Conservation (phyloP, 306 rosid genomes). For the Notholithocarpus densiflorus region DNA sequence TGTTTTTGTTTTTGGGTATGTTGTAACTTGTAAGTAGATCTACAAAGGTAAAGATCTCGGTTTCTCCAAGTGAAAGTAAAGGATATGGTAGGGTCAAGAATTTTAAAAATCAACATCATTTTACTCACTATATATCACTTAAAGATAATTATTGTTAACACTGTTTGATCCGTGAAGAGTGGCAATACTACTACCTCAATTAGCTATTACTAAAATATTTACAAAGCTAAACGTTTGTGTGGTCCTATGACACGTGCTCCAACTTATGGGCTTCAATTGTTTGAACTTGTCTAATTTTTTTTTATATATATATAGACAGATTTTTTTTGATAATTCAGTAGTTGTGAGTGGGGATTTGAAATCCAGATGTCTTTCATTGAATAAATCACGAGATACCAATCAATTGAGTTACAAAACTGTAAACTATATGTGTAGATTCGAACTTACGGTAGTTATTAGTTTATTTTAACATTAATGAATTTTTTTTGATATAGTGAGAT, state of each 20-base stretch:
- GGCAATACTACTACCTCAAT: slow-evolving; percentile 7
- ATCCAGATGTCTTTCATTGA: too few relatives aligned
- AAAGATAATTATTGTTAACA: slow-evolving; percentile 16
- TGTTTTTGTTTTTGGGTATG: background rate
- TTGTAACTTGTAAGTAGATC: background rate
- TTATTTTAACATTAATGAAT: too few relatives aligned
- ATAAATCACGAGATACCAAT: too few relatives aligned
- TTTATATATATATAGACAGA: too few relatives aligned
- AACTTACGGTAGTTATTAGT: too few relatives aligned
- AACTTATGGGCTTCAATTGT: slow-evolving; percentile 11
- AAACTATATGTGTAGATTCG: too few relatives aligned
- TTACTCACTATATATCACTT: background rate
- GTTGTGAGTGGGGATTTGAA: too few relatives aligned
- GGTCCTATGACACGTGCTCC: slow-evolving; percentile 39
- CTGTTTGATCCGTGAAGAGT: slow-evolving; percentile 37
- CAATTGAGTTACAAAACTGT: too few relatives aligned
- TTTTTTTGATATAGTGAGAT: too few relatives aligned
- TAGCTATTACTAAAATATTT: slow-evolving; percentile 22
- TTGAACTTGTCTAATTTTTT: background rate
- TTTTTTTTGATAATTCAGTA: too few relatives aligned
- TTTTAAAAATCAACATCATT: slow-evolving; percentile 15
- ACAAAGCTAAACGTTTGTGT: slow-evolving; percentile 17
- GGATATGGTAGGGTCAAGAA: slow-evolving; percentile 23
- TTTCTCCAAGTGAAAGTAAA: slow-evolving; percentile 8
- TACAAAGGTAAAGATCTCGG: background rate